Evolutionary conservation across 2,329 filamentous ascomycete species (phyloP).

Genomic region (Pseudonectria buxi): DNA sequence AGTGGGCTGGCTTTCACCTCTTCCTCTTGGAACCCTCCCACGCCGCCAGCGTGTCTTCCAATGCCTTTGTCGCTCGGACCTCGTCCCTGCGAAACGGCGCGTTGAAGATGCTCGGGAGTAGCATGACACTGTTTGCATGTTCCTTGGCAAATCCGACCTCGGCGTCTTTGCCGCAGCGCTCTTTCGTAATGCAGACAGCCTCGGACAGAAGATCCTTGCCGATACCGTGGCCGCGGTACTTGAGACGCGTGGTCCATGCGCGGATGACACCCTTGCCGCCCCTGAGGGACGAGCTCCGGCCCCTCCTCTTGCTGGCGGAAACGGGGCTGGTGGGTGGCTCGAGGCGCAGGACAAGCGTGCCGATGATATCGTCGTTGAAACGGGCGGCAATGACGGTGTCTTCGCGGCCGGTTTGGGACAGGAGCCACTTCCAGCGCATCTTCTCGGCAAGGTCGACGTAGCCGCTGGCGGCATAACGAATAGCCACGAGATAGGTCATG

Average conservation of each 20-base stretch:
- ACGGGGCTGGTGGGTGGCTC: conserved; percentile 34
- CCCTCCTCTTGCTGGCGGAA: conserved; percentile 28
- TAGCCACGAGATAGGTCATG: conserved; percentile 55
- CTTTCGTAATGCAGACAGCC: conserved; percentile 60
- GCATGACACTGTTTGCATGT: conserved; percentile 66
- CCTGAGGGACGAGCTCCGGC: conserved; percentile 34
- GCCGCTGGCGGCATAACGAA: conserved; percentile 52
- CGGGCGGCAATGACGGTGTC: conserved; percentile 60
- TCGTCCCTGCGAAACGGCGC: conserved; percentile 53
- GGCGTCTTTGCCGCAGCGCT: conserved; percentile 60
- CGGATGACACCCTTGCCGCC: conserved; percentile 66
- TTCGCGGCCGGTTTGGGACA: conserved; percentile 33
- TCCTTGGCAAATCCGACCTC: conserved; percentile 66
- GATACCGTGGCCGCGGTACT: conserved; percentile 64
- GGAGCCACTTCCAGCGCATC: conserved; percentile 56
- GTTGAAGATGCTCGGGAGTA: conserved; percentile 60
- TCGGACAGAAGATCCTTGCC: conserved; percentile 67
- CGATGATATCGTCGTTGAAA: conserved; percentile 63
- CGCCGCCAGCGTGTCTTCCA: conserved; percentile 45
- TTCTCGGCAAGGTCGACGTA: conserved; percentile 60
- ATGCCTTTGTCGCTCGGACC: conserved; percentile 45
- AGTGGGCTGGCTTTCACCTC: conserved; percentile 26
- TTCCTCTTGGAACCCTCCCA: conserved; percentile 42
- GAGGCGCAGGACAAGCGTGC: conserved; percentile 61
- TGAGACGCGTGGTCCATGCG: conserved; percentile 71